Percentiles rank a stretch among this genome's conserved stretches.
Evolutionary conservation across 2,329 filamentous ascomycete species (phyloP).

Genomic region (Amauroascus niger): DNA sequence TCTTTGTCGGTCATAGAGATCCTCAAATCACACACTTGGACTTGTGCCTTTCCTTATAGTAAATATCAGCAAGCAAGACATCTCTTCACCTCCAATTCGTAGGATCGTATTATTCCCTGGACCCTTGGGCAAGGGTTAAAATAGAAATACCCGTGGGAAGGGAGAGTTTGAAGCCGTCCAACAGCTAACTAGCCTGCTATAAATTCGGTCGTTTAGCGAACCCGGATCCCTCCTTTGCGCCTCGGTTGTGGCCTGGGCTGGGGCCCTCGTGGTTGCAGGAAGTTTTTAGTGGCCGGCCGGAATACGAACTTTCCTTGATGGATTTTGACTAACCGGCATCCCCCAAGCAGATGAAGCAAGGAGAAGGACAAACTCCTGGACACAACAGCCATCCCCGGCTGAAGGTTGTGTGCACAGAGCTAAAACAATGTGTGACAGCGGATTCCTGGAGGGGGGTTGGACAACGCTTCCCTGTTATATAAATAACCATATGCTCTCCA

Average conservation of each 20-base stretch:
- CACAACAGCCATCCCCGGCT: not conserved
- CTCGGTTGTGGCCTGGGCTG: not conserved
- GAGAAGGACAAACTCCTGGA: not conserved
- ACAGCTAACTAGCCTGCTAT: not conserved
- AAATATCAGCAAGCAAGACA: too few species aligned
- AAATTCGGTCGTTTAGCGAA: too few species aligned
- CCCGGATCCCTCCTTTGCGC: not conserved
- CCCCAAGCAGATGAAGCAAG: not conserved
- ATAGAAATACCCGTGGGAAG: not conserved
- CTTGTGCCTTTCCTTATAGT: too few species aligned
- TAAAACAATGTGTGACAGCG: not conserved
- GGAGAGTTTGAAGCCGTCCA: not conserved
- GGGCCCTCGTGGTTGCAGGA: too few species aligned
- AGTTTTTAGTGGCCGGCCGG: too few species aligned
- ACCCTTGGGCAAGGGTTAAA: not conserved
- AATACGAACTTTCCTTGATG: not conserved
- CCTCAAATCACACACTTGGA: too few species aligned
- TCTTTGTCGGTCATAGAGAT: not conserved
- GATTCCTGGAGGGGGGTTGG: not conserved
- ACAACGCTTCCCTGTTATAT: not conserved
- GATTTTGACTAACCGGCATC: not conserved
- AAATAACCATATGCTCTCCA: not conserved
- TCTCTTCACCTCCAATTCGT: not conserved
- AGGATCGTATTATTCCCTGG: not conserved
- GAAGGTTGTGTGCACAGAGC: not conserved